Base-by-base conservation (phyloP, 2,329 filamentous ascomycete genomes). In the Magnaporthiopsis incrustans region DNA sequence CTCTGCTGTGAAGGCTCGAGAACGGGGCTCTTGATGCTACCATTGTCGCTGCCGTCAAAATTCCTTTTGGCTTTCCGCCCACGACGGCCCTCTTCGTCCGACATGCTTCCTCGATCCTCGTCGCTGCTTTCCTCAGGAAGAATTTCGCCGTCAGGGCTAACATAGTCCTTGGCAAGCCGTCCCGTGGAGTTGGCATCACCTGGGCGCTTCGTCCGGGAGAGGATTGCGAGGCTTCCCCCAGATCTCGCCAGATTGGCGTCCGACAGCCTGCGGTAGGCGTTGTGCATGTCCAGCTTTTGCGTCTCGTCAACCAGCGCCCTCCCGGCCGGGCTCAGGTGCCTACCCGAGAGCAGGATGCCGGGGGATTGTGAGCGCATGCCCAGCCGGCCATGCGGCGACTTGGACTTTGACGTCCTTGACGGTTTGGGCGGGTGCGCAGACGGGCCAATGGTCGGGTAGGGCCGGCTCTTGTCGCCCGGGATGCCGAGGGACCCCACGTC, bases 221-320 rank as follows among this genome's bases (percentile, higher is more conserved):
- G 77, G 62, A 81, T 78, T 8, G 88, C 82, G 38, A 94, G 76
- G 62, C 79, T 84, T 33, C 89, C 87, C 25, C 85, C 82, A 6
- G 87, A 86, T 35, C 81, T 82, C 4, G 85, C 80, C 58, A 93
- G 76, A 62, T 88, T 87, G 14, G 88, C 88, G 71, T 93, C 88
- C 1, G 89, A 91, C 25, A 92, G 77, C 65, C 85, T 83, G 62
- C 87, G 82, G 71, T 92, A 91, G 4, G 89, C 88, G 67, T 80
- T 88, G 65, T 82, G 85, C 74, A 90, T 84, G 71, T 92, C 88
- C 62, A 92, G 77, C 1, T 84, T 73, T 60, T 83, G 81, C 14
- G 85, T 86, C 63, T 86, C 85, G 57, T 85, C 82, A 4, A 89
- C 79, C 59, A 85, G 68, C 32, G 76, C 72, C 57, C 73, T 73